Evolutionary conservation across 2,329 filamentous ascomycete genomes (phyloP).

Genomic region (Trichoderma koningiopsis): DNA sequence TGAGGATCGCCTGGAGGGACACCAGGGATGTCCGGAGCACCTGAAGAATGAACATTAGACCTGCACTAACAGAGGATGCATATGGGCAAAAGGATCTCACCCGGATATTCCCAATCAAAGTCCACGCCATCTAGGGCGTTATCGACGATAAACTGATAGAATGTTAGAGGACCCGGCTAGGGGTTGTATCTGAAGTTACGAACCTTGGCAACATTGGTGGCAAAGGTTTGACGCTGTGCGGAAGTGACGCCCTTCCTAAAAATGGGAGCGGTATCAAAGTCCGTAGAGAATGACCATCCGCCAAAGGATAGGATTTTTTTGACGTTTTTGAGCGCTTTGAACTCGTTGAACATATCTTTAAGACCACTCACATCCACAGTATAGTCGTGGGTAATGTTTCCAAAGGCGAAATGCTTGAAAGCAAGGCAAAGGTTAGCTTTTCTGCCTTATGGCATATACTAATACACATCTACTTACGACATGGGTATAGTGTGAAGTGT

Average conservation of each 20-base stretch:
- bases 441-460: too few relatives aligned
- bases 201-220: slow-evolving; percentile 36
- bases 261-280: slow-evolving; percentile 25
- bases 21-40: slow-evolving; percentile 32
- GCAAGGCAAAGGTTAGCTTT: too few relatives aligned
- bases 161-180: background rate
- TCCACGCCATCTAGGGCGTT: slow-evolving; percentile 44
- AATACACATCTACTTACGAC: background rate
- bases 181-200: background rate
- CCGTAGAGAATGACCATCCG: slow-evolving; percentile 34
- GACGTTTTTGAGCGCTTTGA: background rate
- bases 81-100: background rate
- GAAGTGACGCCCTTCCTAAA: slow-evolving; percentile 29
- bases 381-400: background rate
- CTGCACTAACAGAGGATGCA: background rate
- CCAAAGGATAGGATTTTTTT: slow-evolving; percentile 37
- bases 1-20: slow-evolving; percentile 34
- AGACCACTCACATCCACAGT: background rate
- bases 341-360: background rate
- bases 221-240: slow-evolving; percentile 39
- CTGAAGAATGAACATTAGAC: slow-evolving; percentile 34
- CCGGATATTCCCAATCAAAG: slow-evolving; percentile 47
- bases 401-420: background rate
- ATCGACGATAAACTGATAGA: slow-evolving; percentile 29
- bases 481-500: background rate